A percentile compares a stretch with the other conserved stretches of the same genome.
phyloP scores from a whole-genome alignment of 2,329 filamentous ascomycete species.

The Trichoderma sp. region DNA sequence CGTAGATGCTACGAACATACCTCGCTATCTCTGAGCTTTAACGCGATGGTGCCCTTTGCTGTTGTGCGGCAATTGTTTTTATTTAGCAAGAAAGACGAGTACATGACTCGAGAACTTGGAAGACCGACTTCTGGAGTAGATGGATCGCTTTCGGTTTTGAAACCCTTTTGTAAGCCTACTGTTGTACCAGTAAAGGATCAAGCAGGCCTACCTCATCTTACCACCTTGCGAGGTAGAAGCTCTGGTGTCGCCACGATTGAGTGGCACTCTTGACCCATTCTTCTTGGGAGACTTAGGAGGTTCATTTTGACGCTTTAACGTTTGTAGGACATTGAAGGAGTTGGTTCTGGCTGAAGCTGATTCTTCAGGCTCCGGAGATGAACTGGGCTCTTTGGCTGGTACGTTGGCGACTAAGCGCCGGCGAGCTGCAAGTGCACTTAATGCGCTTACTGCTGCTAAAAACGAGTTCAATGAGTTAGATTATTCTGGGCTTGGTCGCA shows the following conservation, averaged over 20 bases:
- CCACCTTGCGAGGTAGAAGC: not conserved
- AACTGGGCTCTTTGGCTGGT: slow-evolving; percentile 18
- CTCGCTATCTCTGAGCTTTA: slow-evolving; percentile 50
- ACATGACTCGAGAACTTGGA: slow-evolving; percentile 27
- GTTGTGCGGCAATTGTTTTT: slow-evolving; percentile 44
- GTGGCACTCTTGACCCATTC: not conserved
- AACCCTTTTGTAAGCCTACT: not conserved
- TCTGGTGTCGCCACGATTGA: not conserved
- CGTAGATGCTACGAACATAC: slow-evolving; percentile 30
- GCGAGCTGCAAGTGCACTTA: slow-evolving; percentile 39
- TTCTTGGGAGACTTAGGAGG: slow-evolving; percentile 24
- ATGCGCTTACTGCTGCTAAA: slow-evolving; percentile 32
- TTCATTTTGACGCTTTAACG: slow-evolving; percentile 18
- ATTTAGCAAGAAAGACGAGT: slow-evolving; percentile 46
- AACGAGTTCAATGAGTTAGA: not conserved
- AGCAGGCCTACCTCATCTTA: slow-evolving; percentile 1
- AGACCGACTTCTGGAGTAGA: not conserved
- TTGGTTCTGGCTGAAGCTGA: slow-evolving; percentile 26
- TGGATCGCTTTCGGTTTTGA: not conserved
- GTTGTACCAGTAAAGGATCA: not conserved
- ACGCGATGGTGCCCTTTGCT: slow-evolving; percentile 37
- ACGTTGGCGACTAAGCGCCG: slow-evolving; percentile 27
- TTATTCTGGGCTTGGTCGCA: not conserved
- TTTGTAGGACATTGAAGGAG: slow-evolving; percentile 32
- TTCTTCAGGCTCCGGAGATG: slow-evolving; percentile 24